These are phyloP conservation scores for Blastocystis sp. DNA, from an alignment of 352 stramenopile genomes.

Conservation along the genomic window DNA sequence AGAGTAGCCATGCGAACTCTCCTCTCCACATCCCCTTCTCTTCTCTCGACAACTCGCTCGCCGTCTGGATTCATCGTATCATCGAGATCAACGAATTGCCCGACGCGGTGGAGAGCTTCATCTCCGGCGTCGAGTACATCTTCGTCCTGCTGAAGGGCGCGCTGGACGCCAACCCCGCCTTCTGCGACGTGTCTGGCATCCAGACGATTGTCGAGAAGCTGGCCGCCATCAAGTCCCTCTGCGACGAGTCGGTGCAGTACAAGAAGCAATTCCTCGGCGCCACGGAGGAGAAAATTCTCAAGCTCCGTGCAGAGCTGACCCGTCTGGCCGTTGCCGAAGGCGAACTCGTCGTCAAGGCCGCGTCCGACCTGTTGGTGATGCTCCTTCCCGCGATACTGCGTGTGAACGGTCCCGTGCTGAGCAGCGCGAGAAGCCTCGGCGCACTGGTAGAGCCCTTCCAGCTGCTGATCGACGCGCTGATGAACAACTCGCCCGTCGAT, in stretches of 20 bases:
- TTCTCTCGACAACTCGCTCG: no score
- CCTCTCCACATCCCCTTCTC: no score
- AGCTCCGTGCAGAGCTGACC: background rate
- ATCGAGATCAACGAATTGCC: no score
- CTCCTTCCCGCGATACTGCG: background rate
- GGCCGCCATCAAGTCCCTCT: background rate
- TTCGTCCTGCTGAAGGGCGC: no score
- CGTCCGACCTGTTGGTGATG: background rate
- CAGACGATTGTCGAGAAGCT: no score
- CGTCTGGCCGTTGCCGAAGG: background rate
- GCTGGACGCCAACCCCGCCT: background rate
- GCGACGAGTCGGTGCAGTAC: background rate
- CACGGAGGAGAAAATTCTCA: background rate
- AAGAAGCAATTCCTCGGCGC: background rate
- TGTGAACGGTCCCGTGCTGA: background rate
- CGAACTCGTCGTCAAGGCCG: background rate
- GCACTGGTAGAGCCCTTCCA: conserved; percentile 29
- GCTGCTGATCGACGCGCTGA: background rate
- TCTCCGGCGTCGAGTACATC: no score
- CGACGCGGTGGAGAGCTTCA: no score
- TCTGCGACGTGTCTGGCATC: background rate
- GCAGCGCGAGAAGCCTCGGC: background rate
- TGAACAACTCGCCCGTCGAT: background rate
- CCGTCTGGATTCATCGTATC: no score
- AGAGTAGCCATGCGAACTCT: no score